phyloP scores from a whole-genome alignment of 2,329 filamentous ascomycete species.

The Aspergillus hiratsukae region DNA sequence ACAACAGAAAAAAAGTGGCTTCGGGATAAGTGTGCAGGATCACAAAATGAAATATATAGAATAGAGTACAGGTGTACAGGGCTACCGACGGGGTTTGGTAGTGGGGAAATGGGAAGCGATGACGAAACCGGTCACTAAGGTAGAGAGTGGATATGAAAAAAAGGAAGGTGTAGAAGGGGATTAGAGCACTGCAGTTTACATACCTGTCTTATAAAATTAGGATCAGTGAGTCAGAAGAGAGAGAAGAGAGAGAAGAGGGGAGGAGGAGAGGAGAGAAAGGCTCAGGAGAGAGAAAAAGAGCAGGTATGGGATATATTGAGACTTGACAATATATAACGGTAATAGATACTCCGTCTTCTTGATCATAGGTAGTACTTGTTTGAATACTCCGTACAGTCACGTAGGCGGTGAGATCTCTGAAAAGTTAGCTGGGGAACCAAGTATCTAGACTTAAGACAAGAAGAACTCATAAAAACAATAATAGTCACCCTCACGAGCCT shows the following conservation, averaged over 20 bases:
- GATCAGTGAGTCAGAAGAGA: background rate
- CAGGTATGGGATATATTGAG: background rate
- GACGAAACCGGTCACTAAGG: background rate
- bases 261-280: background rate
- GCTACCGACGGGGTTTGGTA: background rate
- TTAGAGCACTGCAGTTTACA: background rate
- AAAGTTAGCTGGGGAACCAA: background rate
- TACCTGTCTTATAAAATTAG: background rate
- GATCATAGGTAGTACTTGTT: background rate
- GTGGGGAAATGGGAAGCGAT: background rate
- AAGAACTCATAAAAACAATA: too few relatives aligned
- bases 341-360: background rate
- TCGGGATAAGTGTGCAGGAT: background rate
- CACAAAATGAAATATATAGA: background rate
- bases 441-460: background rate
- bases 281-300: background rate
- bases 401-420: background rate
- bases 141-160: background rate
- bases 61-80: background rate
- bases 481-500: background rate
- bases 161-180: background rate
- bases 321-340: background rate
- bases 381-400: background rate
- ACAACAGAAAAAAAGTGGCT: background rate
- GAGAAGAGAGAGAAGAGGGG: constrained; percentile 1